phyloP scores from a whole-genome alignment of 495 filamentous ascomycete species.

The Astrothelium subdiscretum region DNA sequence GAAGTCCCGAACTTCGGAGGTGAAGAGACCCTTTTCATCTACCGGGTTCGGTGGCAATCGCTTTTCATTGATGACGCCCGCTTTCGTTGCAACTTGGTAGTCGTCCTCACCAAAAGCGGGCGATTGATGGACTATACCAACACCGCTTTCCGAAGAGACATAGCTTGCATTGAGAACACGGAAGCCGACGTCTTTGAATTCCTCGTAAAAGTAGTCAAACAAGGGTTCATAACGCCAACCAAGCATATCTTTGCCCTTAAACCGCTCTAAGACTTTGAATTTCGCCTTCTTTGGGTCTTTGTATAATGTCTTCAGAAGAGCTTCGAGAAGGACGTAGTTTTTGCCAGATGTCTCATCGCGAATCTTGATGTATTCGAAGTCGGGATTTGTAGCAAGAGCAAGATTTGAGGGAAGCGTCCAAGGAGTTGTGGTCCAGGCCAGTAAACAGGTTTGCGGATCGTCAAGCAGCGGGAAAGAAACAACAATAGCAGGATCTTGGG shows the following conservation, averaged over 20 bases:
- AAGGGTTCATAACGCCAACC: conserved; percentile 89
- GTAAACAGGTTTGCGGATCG: conserved; percentile 50
- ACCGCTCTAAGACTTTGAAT: conserved; percentile 70
- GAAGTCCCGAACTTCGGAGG: conserved; percentile 69
- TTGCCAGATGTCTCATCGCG: conserved; percentile 68
- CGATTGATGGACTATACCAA: conserved; percentile 90
- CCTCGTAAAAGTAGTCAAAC: conserved; percentile 87
- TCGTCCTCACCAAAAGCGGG: conserved; percentile 96
- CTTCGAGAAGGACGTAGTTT: conserved; percentile 81
- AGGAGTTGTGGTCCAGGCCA: conserved; percentile 93
- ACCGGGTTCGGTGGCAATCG: conserved; percentile 84
- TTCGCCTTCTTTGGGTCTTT: conserved; percentile 98
- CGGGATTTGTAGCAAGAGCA: conserved; percentile 69
- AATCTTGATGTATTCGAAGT: conserved; percentile 92
- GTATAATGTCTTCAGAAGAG: conserved; percentile 73
- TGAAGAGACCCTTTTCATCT: conserved; percentile 72
- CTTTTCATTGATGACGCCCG: conserved; percentile 64
- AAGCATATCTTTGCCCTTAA: conserved; percentile 78
- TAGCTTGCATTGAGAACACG: conserved; percentile 76
- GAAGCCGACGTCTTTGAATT: conserved; percentile 85
- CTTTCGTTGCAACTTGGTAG: conserved; percentile 70
- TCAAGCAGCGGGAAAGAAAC: conserved; percentile 78
- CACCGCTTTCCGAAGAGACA: conserved; percentile 86
- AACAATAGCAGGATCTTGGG: conserved; percentile 85
- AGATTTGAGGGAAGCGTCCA: conserved; percentile 89